Evolutionary conservation across 2,329 filamentous ascomycete genomes (phyloP).

Genomic region (Fusarium transvaalense): DNA sequence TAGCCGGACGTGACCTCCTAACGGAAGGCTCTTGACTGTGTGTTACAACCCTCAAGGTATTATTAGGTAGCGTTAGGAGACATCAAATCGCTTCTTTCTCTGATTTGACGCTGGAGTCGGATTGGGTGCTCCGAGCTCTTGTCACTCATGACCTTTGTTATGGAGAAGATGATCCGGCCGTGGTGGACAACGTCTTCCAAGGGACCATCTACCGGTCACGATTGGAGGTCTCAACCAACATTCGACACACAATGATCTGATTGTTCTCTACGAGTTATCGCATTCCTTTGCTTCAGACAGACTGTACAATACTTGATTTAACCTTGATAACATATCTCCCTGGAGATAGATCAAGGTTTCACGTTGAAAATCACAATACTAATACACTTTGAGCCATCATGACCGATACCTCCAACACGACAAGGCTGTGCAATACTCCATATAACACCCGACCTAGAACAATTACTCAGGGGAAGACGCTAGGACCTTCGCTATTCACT

Average conservation of each 20-base stretch:
- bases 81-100: neutral
- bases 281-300: neutral
- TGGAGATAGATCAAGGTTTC: no score
- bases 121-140: neutral
- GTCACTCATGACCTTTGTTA: neutral
- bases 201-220: neutral
- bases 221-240: no score
- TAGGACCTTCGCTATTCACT: neutral
- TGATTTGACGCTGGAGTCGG: neutral
- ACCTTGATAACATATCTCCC: no score
- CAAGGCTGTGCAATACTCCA: neutral
- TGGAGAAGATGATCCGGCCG: no score
- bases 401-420: no score
- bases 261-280: neutral
- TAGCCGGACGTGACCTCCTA: neutral
- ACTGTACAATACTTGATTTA: neutral
- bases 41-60: neutral
- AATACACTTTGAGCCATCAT: no score
- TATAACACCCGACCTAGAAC: neutral
- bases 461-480: neutral
- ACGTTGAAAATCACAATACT: no score
- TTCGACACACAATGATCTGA: neutral
- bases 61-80: neutral
- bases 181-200: accelerated
- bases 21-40: neutral